A percentile compares a stretch with the other conserved stretches of the same genome.
Evolutionary conservation across 1,284 basidiomycete species (phyloP).

Genomic region (Cystobasidiaceae sp.): DNA sequence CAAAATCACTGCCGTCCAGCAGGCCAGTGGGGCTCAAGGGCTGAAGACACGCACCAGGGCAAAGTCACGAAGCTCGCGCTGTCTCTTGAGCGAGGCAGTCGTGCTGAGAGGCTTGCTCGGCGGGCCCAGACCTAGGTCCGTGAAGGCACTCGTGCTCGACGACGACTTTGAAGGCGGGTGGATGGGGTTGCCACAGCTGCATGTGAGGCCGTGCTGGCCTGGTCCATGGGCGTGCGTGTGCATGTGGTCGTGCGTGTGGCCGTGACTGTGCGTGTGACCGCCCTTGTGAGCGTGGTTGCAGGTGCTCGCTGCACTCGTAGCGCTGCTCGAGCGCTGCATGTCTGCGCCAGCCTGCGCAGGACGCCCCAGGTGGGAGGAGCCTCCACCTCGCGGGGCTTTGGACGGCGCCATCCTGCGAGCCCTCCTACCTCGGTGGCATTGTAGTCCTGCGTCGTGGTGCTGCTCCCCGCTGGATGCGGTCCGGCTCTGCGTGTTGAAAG

Average conservation of each 20-base stretch:
- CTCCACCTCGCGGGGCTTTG: too few species aligned
- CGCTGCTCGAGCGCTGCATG: background rate
- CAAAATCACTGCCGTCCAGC: background rate
- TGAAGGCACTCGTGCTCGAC: background rate
- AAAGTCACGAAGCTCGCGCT: constrained; percentile 29
- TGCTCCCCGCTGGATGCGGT: too few species aligned
- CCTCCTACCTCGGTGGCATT: too few species aligned
- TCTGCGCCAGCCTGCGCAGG: too few species aligned
- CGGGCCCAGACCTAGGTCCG: constrained; percentile 5
- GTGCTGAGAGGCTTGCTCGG: constrained; percentile 17
- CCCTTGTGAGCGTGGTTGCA: background rate
- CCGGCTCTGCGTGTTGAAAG: too few species aligned
- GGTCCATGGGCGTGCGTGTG: background rate
- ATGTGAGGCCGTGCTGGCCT: background rate
- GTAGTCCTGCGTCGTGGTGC: too few species aligned
- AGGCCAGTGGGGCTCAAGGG: background rate
- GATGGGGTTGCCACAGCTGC: constrained; percentile 22
- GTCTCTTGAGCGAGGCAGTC: constrained; percentile 14
- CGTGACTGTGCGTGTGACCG: constrained; percentile 6
- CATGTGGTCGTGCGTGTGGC: background rate
- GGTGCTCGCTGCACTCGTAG: background rate
- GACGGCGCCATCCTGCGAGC: too few species aligned
- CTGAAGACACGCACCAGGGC: constrained; percentile 6
- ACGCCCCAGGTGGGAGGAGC: too few species aligned
- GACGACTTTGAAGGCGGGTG: background rate